Evolutionary conservation across 2,329 filamentous ascomycete species (phyloP).

Genomic region (Bertia moriformis): DNA sequence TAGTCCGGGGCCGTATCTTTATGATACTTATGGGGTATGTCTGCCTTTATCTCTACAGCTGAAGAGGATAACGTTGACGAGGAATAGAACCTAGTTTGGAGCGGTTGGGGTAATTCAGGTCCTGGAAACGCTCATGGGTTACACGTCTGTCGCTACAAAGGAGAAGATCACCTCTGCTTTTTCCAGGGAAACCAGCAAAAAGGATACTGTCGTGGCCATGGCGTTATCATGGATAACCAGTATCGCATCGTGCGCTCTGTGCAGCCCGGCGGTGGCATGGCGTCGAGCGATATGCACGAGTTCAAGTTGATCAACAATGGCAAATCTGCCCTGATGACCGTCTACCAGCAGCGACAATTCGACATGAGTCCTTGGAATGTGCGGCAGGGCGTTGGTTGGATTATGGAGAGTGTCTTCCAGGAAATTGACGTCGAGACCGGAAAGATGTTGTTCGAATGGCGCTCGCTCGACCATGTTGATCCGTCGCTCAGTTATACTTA

Average conservation of each 20-base stretch:
- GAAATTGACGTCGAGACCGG: slow-evolving; percentile 33
- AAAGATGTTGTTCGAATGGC: slow-evolving; percentile 30
- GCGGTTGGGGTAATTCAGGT: slow-evolving; percentile 29
- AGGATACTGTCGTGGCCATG: slow-evolving; percentile 33
- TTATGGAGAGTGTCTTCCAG: slow-evolving; percentile 35
- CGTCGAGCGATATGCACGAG: slow-evolving; percentile 35
- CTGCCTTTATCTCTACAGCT: neutral
- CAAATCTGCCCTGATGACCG: slow-evolving; percentile 20
- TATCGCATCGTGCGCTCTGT: slow-evolving; percentile 32
- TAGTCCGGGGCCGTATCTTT: slow-evolving; percentile 33
- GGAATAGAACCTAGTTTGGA: slow-evolving; percentile 29
- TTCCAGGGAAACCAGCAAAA: slow-evolving; percentile 33
- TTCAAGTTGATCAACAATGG: slow-evolving; percentile 29
- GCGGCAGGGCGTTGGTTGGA: slow-evolving; percentile 28
- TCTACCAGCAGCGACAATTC: slow-evolving; percentile 24
- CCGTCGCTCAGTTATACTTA: slow-evolving; percentile 28
- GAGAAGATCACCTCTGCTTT: slow-evolving; percentile 31
- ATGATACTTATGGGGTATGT: slow-evolving; percentile 29
- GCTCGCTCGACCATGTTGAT: slow-evolving; percentile 30
- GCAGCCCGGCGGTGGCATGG: slow-evolving; percentile 16
- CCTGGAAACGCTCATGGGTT: slow-evolving; percentile 30
- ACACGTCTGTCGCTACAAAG: slow-evolving; percentile 30
- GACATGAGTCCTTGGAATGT: slow-evolving; percentile 28
- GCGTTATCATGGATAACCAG: slow-evolving; percentile 32
- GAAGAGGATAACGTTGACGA: slow-evolving; percentile 4